Conservation (phyloP, 1,139 yeast genomes). For the Sugiyamaella neomexicana region DNA sequence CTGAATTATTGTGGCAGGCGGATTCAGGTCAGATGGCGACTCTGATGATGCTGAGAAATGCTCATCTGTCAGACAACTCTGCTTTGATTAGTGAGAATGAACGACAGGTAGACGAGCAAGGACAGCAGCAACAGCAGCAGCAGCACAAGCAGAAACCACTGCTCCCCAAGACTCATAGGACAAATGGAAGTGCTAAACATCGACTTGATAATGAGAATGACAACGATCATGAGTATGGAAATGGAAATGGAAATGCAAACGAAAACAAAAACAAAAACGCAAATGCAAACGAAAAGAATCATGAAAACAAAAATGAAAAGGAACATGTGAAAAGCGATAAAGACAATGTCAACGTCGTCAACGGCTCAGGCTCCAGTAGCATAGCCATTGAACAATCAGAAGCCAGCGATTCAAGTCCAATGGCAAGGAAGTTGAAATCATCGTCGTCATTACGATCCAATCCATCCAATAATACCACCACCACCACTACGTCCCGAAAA, state of each 20-base stretch:
- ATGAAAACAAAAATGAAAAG: no score
- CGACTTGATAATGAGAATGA: slow-evolving; percentile 1
- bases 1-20: background rate
- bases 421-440: background rate
- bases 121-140: slow-evolving; percentile 3
- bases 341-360: no score
- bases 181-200: slow-evolving; percentile 6
- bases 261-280: background rate
- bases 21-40: slow-evolving; percentile 23
- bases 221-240: background rate
- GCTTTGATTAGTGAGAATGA: slow-evolving; percentile 15
- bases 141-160: slow-evolving; percentile 4
- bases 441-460: background rate
- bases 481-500: background rate
- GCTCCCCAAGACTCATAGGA: background rate
- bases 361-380: background rate
- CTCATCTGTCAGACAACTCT: slow-evolving; percentile 17
- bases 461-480: background rate
- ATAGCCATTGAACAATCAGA: background rate
- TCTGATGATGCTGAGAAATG: slow-evolving; percentile 24
- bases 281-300: no score
- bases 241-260: background rate
- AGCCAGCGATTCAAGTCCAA: background rate
- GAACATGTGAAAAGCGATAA: no score
- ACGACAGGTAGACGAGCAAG: slow-evolving; percentile 2